These are phyloP conservation scores for Catharanthus roseus DNA, from an alignment of 257 asterid species.

Conservation along the genomic window DNA sequence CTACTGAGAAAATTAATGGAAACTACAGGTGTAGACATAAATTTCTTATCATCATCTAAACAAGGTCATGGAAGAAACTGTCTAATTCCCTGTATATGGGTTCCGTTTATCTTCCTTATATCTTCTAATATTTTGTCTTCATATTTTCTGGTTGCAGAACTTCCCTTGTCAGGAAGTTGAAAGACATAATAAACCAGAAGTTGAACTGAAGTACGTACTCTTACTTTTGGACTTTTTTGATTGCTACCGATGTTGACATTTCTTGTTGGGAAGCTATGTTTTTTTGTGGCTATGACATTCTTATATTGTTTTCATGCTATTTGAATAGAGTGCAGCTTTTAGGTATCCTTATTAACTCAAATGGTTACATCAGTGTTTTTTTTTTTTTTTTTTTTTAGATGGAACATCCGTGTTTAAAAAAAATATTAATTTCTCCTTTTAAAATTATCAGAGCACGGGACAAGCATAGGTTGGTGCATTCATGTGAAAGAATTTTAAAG, in stretches of 20 bases:
- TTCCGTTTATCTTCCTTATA: not conserved
- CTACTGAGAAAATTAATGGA: not conserved
- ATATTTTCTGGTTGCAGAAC: constrained; percentile 57
- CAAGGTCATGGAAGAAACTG: not conserved
- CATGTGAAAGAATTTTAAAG: not conserved
- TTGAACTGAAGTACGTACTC: constrained; percentile 81
- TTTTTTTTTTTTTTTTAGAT: no score
- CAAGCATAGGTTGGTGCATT: not conserved
- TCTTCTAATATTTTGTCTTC: not conserved
- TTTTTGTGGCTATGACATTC: not conserved
- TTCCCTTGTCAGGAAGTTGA: constrained; percentile 99
- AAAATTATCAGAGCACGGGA: not conserved
- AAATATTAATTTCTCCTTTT: no score
- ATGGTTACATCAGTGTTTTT: not conserved
- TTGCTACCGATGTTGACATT: not conserved
- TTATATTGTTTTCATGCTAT: not conserved
- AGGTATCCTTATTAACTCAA: not conserved
- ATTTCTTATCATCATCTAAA: not conserved
- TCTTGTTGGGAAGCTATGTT: not conserved
- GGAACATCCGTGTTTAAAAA: no score
- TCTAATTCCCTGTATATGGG: not conserved
- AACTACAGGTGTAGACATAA: not conserved
- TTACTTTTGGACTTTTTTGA: constrained; percentile 6
- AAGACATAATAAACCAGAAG: constrained; percentile 98
- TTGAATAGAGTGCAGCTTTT: not conserved